Percentiles rank a stretch among this genome's conserved stretches.
These are phyloP conservation scores for Kwoniella mangroviensis DNA, from an alignment of 768 basidiomycete species.

Conservation along the genomic window DNA sequence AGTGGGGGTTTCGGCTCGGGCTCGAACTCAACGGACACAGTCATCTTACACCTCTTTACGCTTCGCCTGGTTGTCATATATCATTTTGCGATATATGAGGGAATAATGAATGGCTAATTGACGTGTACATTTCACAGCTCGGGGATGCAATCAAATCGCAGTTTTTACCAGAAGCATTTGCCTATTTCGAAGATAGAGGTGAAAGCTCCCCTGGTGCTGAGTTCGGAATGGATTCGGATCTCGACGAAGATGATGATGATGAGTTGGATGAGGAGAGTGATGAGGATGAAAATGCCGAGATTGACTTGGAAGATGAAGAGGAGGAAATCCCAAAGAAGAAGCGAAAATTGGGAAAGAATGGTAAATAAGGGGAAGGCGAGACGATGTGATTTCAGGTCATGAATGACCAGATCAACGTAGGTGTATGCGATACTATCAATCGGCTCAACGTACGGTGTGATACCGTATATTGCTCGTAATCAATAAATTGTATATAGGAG, in stretches of 20 bases:
- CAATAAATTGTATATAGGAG: background rate
- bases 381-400: no score
- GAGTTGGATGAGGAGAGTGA: conserved; percentile 43
- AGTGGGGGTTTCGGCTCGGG: conserved; percentile 6
- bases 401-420: no score
- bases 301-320: conserved; percentile 53
- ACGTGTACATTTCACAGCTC: conserved; percentile 30
- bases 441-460: no score
- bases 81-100: no score
- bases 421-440: no score
- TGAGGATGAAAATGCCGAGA: conserved; percentile 44
- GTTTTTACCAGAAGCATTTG: conserved; percentile 45
- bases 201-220: conserved; percentile 28
- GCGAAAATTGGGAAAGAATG: conserved; percentile 29
- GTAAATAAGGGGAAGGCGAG: background rate
- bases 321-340: conserved; percentile 43
- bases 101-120: no score
- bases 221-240: conserved; percentile 29
- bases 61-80: no score
- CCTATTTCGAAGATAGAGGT: conserved; percentile 50
- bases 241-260: conserved; percentile 47
- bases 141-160: conserved; percentile 42
- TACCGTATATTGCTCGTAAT: no score
- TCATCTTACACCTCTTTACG: background rate
- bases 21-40: background rate